Conservation (phyloP, 441 rosid genomes). For the Macaranga tanarius region DNA sequence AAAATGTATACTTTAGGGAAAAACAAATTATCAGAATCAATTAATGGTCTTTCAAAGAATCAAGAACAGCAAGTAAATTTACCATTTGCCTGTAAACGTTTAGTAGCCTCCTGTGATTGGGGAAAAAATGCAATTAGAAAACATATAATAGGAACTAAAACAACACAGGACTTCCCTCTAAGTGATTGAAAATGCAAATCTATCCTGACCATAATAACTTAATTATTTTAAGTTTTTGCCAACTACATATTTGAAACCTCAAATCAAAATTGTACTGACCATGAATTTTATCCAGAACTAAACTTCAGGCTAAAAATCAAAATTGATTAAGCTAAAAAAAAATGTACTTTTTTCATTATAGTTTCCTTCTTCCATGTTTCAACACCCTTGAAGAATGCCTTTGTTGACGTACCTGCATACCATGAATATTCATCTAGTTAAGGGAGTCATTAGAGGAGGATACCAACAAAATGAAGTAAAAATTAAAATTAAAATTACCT, state of each 20-base stretch:
- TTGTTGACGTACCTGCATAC: constrained; percentile 48
- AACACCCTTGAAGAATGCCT: constrained; percentile 59
- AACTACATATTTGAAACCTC: not conserved
- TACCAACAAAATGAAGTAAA: not conserved
- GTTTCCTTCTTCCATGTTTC: constrained; percentile 75
- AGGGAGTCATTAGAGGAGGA: not conserved
- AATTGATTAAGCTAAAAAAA: not conserved
- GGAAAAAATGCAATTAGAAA: constrained; percentile 4
- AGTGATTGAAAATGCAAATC: constrained; percentile 2
- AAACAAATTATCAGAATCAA: constrained; percentile 17
- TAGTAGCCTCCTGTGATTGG: constrained; percentile 64
- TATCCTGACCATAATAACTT: not conserved
- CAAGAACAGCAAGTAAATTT: constrained; percentile 21
- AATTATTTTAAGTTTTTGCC: not conserved
- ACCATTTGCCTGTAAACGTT: constrained; percentile 52
- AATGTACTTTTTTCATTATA: constrained; percentile 44
- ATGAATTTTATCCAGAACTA: not conserved
- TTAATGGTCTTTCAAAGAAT: constrained; percentile 1
- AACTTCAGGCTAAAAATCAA: not conserved
- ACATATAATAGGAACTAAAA: not conserved
- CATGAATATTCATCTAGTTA: not conserved
- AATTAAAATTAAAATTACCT: constrained; percentile 31
- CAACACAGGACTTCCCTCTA: not conserved
- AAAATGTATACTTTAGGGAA: constrained; percentile 1
- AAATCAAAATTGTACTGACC: not conserved